phyloP scores from a whole-genome alignment of 23 red algal genomes.

The Cyanidioschyzon merolae region DNA sequence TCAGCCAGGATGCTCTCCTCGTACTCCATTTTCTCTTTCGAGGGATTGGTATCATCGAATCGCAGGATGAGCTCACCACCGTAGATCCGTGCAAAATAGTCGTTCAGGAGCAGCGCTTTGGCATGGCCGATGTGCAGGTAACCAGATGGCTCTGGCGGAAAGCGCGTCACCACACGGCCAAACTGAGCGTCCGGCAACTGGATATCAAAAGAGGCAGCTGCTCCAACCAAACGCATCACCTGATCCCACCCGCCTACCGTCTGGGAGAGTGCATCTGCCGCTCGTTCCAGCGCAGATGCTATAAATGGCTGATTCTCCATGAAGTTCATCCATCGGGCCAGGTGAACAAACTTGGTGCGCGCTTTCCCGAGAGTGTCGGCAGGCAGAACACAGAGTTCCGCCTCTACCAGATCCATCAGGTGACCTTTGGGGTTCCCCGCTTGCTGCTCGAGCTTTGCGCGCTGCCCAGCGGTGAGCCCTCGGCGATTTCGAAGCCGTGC shows the following conservation, averaged over 20 bases:
- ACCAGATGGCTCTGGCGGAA: slow-evolving; percentile 92
- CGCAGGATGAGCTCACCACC: slow-evolving; percentile 77
- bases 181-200: slow-evolving; percentile 32
- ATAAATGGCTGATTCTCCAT: slow-evolving; percentile 11
- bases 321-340: not conserved
- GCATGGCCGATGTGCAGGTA: slow-evolving; percentile 94
- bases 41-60: slow-evolving; percentile 97
- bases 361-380: not conserved
- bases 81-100: slow-evolving; percentile 75
- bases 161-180: slow-evolving; percentile 83
- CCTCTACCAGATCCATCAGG: not conserved
- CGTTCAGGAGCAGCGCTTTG: slow-evolving; percentile 92
- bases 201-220: slow-evolving; percentile 54
- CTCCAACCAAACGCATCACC: slow-evolving; percentile 76
- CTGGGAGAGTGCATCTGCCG: not conserved
- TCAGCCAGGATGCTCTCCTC: slow-evolving; percentile 80
- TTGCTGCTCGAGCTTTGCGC: not conserved
- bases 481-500: slow-evolving; percentile 1
- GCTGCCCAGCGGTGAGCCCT: not conserved
- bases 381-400: not conserved
- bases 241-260: slow-evolving; percentile 45
- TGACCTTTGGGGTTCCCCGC: not conserved
- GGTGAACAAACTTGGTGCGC: not conserved
- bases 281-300: not conserved
- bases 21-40: slow-evolving; percentile 79